A percentile compares a stretch with the other conserved stretches of the same genome.
Conservation (phyloP, 345 rosid genomes). For the Bruguiera gymnorhiza region DNA sequence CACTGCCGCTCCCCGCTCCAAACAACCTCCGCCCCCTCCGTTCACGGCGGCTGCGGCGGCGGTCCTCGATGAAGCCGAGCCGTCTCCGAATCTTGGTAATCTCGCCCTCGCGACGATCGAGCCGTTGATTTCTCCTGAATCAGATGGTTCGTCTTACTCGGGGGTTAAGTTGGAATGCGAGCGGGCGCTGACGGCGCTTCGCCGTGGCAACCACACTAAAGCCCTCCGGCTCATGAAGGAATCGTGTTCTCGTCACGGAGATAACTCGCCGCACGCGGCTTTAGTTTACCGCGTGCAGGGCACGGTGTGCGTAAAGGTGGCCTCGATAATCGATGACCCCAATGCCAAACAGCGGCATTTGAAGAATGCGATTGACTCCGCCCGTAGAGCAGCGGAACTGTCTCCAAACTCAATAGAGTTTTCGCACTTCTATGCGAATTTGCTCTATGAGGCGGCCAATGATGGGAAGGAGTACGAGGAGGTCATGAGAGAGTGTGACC, state of each 20-base stretch:
- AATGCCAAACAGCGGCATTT: conserved; percentile 64
- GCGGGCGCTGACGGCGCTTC: conserved; percentile 73
- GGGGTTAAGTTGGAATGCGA: conserved; percentile 74
- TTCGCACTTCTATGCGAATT: conserved; percentile 75
- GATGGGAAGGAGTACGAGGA: conserved; percentile 82
- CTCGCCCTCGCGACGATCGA: conserved; percentile 36
- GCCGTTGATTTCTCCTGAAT: conserved; percentile 20
- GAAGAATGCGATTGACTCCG: conserved; percentile 70
- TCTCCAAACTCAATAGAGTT: conserved; percentile 81
- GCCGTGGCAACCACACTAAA: conserved; percentile 79
- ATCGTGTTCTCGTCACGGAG: conserved; percentile 47
- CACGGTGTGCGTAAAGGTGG: conserved; percentile 66
- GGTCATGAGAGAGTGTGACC: conserved; percentile 75
- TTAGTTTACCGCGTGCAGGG: conserved; percentile 78
- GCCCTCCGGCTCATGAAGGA: conserved; percentile 87
- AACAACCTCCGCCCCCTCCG: conserved; percentile 33
- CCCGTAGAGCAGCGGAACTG: conserved; percentile 62
- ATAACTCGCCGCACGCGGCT: conserved; percentile 48
- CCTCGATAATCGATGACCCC: conserved; percentile 71
- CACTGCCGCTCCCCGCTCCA: conserved; percentile 50
- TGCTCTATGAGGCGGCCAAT: conserved; percentile 75
- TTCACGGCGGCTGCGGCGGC: conserved; percentile 18
- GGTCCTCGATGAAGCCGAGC: conserved; percentile 25
- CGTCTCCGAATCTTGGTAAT: conserved; percentile 9
- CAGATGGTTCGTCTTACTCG: conserved; percentile 33